Base-by-base conservation (phyloP, 345 rosid genomes). In the Streptanthus diversifolius region DNA sequence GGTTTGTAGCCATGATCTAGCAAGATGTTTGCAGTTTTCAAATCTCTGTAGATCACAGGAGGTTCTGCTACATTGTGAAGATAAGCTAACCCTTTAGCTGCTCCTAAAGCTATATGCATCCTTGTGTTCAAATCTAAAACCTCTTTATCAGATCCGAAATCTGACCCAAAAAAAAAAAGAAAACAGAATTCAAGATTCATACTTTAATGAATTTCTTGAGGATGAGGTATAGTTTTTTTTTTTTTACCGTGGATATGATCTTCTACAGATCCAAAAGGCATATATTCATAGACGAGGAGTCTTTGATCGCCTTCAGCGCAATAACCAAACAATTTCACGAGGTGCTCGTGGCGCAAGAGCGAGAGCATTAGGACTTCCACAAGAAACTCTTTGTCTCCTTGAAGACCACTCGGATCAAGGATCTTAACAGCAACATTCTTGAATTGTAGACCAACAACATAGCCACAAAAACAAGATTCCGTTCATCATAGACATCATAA, bases 341-440 rank as follows among this genome's bases (percentile, higher is more conserved):
- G 90, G 77, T 90, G 86, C 48, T 82, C 84, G 52, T 92, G 96
- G 51, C 80, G 82, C 78, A 86, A 17, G 66, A 80, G 83, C 30
- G 93, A 87, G 47, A 92, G 95, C 96, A 90, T 92, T 48, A 90
- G 86, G 70, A 90, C 91, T 81, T 92, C 96, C 41, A 87, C 93
- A 13, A 88, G 85, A 70, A 88, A 90, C 81, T 92, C 95, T 62
- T 82, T 86, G 25, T 92, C 95, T 37, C 96, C 96, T 87, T 92
- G 98, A 36, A 29, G 36, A 52, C 96, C 86, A 10, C 73, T 66
- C 5, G 70, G 56, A 71, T 92, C 92, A 48, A 87, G 88, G 74
- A 81, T 78, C 68, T 90, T 90, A 18, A 90, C 87, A 30, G 96
- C 98, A 71, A 90, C 87, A 5, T 44, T 3, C 75, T 73, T 48